phyloP scores from a whole-genome alignment of 495 filamentous ascomycete genomes.

The Neurospora sp. region DNA sequence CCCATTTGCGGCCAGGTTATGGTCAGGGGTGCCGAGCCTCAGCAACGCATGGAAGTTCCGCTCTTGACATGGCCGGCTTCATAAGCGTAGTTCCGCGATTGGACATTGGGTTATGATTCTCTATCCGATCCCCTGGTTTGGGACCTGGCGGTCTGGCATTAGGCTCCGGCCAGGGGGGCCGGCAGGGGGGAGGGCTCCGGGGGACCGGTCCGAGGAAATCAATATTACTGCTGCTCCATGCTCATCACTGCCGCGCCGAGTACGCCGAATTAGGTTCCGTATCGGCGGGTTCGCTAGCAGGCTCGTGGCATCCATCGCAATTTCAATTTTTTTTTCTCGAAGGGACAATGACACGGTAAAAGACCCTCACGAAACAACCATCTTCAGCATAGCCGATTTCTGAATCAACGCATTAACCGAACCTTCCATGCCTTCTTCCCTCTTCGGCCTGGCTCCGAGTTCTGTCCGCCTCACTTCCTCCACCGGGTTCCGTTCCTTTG shows the following conservation, averaged over 20 bases:
- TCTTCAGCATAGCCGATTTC: background rate
- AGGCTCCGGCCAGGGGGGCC: background rate
- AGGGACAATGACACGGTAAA: background rate
- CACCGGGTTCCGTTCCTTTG: background rate
- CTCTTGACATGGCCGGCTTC: background rate
- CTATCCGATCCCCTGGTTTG: background rate
- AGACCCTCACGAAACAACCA: background rate
- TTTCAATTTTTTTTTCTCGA: background rate
- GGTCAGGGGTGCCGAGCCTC: background rate
- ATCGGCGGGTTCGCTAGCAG: background rate
- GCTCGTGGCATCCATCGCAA: background rate
- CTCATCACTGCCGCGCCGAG: background rate
- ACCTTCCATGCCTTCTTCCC: background rate
- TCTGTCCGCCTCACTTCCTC: background rate
- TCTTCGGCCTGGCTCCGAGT: background rate
- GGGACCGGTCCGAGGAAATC: background rate
- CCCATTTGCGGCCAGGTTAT: background rate
- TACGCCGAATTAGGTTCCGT: background rate
- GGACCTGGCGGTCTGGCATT: background rate
- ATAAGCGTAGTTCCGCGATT: background rate
- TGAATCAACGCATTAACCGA: background rate
- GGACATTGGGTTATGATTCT: background rate
- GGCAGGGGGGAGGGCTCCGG: background rate
- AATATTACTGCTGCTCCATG: background rate
- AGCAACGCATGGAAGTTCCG: background rate